These are phyloP conservation scores for Geosmithia flava DNA, from an alignment of 2,329 filamentous ascomycete genomes.

Conservation along the genomic window DNA sequence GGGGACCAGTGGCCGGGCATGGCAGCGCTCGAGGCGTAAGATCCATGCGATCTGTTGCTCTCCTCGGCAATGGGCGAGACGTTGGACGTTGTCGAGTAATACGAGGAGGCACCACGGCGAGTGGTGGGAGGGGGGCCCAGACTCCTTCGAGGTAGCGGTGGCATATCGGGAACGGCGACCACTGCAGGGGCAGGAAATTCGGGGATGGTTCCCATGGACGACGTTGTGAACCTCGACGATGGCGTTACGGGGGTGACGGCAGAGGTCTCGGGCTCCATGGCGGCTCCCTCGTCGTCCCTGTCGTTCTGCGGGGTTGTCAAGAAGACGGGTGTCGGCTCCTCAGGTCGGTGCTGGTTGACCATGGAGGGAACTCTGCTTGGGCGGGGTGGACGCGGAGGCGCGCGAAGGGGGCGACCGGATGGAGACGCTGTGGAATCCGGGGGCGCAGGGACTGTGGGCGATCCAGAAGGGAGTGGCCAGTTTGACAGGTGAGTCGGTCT, in stretches of 20 bases:
- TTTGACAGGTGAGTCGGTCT: conserved; percentile 39
- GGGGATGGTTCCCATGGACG: conserved; percentile 43
- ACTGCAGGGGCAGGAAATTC: conserved; percentile 39
- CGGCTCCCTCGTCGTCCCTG: conserved; percentile 21
- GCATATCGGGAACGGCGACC: conserved; percentile 5
- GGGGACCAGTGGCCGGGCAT: conserved; percentile 57
- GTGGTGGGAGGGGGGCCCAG: conserved; percentile 49
- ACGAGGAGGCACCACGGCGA: conserved; percentile 48
- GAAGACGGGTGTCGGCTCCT: conserved; percentile 44
- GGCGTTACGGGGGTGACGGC: conserved; percentile 25
- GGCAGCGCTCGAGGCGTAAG: conserved; percentile 59
- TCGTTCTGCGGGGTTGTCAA: conserved; percentile 10
- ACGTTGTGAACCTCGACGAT: conserved; percentile 37
- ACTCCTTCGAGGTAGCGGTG: conserved; percentile 29
- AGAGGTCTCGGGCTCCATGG: conserved; percentile 10
- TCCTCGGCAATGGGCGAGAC: conserved; percentile 71
- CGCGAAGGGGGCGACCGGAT: conserved; percentile 30
- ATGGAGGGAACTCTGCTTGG: conserved; percentile 49
- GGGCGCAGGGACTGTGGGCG: conserved; percentile 17
- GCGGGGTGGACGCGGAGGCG: conserved; percentile 46
- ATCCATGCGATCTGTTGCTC: conserved; percentile 44
- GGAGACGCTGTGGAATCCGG: conserved; percentile 30
- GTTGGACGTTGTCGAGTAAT: conserved; percentile 52
- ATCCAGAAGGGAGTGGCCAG: conserved; percentile 34
- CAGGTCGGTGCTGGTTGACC: conserved; percentile 39